phyloP scores from a whole-genome alignment of 2,329 filamentous ascomycete species.

The Dothistroma septosporum region DNA sequence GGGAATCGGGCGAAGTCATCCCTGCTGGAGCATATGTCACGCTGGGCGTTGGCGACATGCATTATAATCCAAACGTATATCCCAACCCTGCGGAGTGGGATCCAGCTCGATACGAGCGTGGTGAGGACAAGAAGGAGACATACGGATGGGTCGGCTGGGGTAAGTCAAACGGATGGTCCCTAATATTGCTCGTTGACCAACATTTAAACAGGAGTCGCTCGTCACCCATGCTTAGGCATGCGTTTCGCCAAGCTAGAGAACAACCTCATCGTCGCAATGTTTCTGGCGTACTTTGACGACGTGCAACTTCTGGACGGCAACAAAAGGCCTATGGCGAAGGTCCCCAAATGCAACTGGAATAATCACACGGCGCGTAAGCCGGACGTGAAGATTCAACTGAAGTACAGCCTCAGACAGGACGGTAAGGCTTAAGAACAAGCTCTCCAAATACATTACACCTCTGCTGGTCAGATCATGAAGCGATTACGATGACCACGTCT shows the following conservation, averaged over 20 bases:
- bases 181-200: not conserved
- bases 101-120: slow-evolving; percentile 48
- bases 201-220: slow-evolving; percentile 24
- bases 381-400: not conserved
- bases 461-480: not conserved
- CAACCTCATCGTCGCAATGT: slow-evolving; percentile 48
- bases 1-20: slow-evolving; percentile 45
- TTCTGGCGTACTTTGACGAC: slow-evolving; percentile 50
- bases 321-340: slow-evolving; percentile 31
- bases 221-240: slow-evolving; percentile 44
- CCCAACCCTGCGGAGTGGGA: slow-evolving; percentile 49
- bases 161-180: not conserved
- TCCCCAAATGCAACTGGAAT: slow-evolving; percentile 39
- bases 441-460: not conserved
- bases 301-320: slow-evolving; percentile 42
- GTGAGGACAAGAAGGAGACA: slow-evolving; percentile 45
- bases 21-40: slow-evolving; percentile 47
- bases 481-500: not conserved
- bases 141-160: slow-evolving; percentile 39
- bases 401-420: slow-evolving; percentile 1
- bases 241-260: slow-evolving; percentile 54
- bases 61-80: slow-evolving; percentile 50
- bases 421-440: not conserved
- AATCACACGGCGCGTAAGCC: slow-evolving; percentile 42
- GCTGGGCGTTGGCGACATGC: slow-evolving; percentile 47